Evolutionary conservation across 225 moss, liverwort and hornwort species (phyloP), one percentile per base, ranked within the genome.

Genomic region (Takakia lepidozioides): DNA sequence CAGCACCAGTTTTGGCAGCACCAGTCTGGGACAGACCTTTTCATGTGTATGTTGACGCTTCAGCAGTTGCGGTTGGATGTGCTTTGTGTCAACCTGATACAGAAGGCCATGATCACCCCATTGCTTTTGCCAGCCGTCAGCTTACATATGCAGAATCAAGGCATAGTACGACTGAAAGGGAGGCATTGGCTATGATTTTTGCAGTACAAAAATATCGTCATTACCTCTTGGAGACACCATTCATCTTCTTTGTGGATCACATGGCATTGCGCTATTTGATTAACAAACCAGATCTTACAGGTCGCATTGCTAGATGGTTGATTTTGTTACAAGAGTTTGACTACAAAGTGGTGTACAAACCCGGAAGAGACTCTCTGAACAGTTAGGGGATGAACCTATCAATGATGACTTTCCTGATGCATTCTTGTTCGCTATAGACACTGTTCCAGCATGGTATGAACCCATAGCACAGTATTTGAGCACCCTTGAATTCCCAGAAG

Each of bases 171-270:
- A 51, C 51, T 30, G 51, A 51, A 13, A 8, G 29, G 0, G 51
- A 51, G 19, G 17, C 11, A 17, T 3, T 32, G 18, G 29, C 28
- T 4, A 36, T 51, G 26, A 19, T 51, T 16, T 51, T 30, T 19
- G 10, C 29, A 1, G 28, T 51, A 6, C 29, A 51, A 18, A 22
- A 22, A 46, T 46, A 16, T 1, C 16, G 46, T n/a, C 46, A 22
- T 22, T 46, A 46, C 46, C 4, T 46, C 17, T 46, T 22, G 21
- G n/a, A 11, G 55, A 40, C 24, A n/a, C 38, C 17, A 11, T 9
- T 56, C 2, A 34, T 32, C 18, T 48, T 58, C 9, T 48, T 19
- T 22, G 47, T 48, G 3, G 58, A 57, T 21, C 55, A 56, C 25
- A 22, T 56, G 20, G 55, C 55, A 8, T 38, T 56, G 10, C 8